These are phyloP conservation scores for Acephala macrosclerotiorum DNA, from an alignment of 2,329 filamentous ascomycete genomes.

Conservation along the genomic window DNA sequence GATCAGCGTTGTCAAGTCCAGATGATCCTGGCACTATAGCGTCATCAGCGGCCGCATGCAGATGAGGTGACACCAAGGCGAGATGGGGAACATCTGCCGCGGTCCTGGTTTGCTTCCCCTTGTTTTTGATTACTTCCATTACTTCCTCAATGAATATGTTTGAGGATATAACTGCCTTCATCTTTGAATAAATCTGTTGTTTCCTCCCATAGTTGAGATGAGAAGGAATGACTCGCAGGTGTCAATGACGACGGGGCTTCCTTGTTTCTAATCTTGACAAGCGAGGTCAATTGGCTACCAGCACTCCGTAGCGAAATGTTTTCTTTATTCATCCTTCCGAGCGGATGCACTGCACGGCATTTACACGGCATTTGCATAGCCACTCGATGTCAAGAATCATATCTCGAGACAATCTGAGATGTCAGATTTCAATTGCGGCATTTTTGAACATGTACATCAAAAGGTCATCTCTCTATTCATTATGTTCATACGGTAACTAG, in stretches of 20 bases:
- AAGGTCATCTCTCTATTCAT: background rate
- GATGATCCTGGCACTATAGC: background rate
- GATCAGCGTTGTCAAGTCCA: background rate
- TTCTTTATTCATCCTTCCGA: background rate
- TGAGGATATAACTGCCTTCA: background rate
- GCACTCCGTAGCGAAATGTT: background rate
- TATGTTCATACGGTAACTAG: background rate
- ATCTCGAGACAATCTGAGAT: background rate
- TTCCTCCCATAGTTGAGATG: background rate
- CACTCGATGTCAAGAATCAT: slow-evolving; percentile 5
- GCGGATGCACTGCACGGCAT: slow-evolving; percentile 2
- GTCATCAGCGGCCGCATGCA: slow-evolving; percentile 11
- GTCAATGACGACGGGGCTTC: background rate
- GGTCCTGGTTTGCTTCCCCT: background rate
- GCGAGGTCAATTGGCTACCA: background rate
- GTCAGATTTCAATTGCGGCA: background rate
- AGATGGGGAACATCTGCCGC: background rate
- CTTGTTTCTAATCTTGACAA: background rate
- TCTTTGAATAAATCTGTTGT: background rate
- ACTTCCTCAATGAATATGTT: background rate
- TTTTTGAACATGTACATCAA: background rate
- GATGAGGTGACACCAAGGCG: slow-evolving; percentile 5
- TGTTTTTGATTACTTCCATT: background rate
- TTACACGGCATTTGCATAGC: background rate
- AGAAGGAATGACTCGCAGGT: background rate